These are phyloP conservation scores for Durotheca rogersii DNA, from an alignment of 495 filamentous ascomycete species.

Conservation along the genomic window DNA sequence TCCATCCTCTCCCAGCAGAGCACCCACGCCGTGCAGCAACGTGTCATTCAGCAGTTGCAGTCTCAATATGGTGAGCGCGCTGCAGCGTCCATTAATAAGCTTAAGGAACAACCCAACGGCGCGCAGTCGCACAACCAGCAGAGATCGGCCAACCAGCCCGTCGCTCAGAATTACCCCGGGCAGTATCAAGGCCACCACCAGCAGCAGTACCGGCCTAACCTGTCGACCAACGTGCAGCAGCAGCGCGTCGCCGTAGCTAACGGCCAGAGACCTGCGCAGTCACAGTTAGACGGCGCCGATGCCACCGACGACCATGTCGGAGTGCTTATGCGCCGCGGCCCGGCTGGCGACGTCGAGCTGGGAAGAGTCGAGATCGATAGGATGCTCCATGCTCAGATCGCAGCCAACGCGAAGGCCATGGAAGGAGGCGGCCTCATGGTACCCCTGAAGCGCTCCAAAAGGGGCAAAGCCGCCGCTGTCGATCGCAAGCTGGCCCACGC, in stretches of 20 bases:
- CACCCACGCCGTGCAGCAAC: conserved; percentile 61
- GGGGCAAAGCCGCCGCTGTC: conserved; percentile 24
- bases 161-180: conserved; percentile 33
- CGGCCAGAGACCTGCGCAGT: conserved; percentile 41
- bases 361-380: conserved; percentile 59
- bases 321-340: conserved; percentile 50
- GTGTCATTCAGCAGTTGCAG: conserved; percentile 53
- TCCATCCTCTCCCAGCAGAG: conserved; percentile 42
- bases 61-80: conserved; percentile 70
- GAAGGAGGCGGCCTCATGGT: conserved; percentile 83
- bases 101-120: conserved; percentile 50
- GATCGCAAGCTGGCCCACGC: conserved; percentile 24
- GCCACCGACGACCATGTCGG: conserved; percentile 59
- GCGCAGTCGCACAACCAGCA: conserved; percentile 29
- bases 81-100: conserved; percentile 66
- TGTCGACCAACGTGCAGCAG: conserved; percentile 39
- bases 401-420: conserved; percentile 64
- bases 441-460: conserved; percentile 54
- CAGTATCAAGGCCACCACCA: conserved; percentile 45
- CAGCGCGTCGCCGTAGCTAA: conserved; percentile 42
- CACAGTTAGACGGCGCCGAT: conserved; percentile 74
- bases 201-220: conserved; percentile 51
- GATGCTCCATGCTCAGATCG: conserved; percentile 64
- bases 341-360: conserved; percentile 45
- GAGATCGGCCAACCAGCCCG: conserved; percentile 26